These are phyloP conservation scores for Pleurotus sapidus DNA, from an alignment of 768 basidiomycete genomes.

Conservation along the genomic window DNA sequence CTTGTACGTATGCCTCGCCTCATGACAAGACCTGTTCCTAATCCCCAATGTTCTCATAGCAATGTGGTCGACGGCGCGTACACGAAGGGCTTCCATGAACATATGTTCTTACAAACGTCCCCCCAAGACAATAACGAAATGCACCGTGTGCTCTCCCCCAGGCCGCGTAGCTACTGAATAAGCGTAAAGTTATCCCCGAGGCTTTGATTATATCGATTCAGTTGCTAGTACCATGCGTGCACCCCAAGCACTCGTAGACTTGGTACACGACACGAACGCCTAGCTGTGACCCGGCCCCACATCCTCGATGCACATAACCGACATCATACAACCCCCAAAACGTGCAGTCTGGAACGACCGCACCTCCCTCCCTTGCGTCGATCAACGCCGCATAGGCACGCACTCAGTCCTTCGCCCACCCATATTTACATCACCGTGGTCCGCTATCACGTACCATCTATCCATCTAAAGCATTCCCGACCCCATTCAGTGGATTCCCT, in stretches of 20 bases:
- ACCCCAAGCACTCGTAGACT: background rate
- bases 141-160: too few species aligned
- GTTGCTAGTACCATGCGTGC: background rate
- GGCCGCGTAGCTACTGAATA: too few species aligned
- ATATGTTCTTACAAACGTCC: too few species aligned
- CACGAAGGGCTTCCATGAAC: too few species aligned
- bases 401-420: background rate
- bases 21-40: too few species aligned
- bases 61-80: too few species aligned
- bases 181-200: background rate
- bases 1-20: too few species aligned
- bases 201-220: background rate
- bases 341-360: background rate
- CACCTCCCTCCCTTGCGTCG: background rate
- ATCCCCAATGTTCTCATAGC: too few species aligned
- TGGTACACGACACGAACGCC: background rate
- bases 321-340: conserved; percentile 1
- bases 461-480: conserved; percentile 1
- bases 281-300: background rate
- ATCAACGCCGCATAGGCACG: conserved; percentile 8
- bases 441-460: conserved; percentile 2
- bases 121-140: too few species aligned
- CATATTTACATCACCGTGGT: background rate
- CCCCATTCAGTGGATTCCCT: background rate
- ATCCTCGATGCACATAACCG: background rate